Evolutionary conservation across 2,329 filamentous ascomycete genomes (phyloP).

Genomic region (Didymella lethalis): DNA sequence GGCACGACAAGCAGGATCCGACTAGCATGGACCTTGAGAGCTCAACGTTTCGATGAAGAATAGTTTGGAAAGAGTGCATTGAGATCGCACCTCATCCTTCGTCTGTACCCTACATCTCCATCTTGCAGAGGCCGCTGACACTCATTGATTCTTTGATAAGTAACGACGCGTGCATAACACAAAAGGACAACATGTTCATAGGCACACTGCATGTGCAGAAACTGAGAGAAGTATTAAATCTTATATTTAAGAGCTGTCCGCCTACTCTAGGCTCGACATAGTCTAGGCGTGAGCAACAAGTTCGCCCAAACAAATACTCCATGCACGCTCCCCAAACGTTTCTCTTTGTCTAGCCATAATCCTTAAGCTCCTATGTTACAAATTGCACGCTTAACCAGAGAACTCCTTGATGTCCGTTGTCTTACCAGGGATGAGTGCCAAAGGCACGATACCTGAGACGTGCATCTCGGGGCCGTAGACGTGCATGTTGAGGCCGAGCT

Average conservation of each 20-base stretch:
- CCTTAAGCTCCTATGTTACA: slow-evolving; percentile 44
- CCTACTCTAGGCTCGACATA: slow-evolving; percentile 15
- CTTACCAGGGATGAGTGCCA: slow-evolving; percentile 76
- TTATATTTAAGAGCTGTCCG: slow-evolving; percentile 26
- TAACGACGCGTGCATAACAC: not conserved
- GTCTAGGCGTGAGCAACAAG: slow-evolving; percentile 28
- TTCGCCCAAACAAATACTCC: slow-evolving; percentile 29
- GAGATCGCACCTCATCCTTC: not conserved
- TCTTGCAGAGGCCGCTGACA: not conserved
- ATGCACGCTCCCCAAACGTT: slow-evolving; percentile 30
- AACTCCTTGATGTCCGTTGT: slow-evolving; percentile 69
- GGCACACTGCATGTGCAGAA: not conserved
- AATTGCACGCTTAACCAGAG: slow-evolving; percentile 53
- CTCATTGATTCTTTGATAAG: not conserved
- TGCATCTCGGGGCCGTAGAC: slow-evolving; percentile 82
- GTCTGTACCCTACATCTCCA: too few species aligned
- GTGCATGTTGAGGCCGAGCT: slow-evolving; percentile 96
- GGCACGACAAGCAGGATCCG: not conserved
- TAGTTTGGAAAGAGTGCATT: not conserved
- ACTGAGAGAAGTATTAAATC: slow-evolving; percentile 28
- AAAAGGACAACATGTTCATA: not conserved
- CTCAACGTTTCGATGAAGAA: not conserved
- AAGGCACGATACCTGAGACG: slow-evolving; percentile 93
- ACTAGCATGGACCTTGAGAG: not conserved
- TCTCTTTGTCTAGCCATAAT: slow-evolving; percentile 46